These are phyloP conservation scores for Plectosphaerella plurivora DNA, from an alignment of 2,329 filamentous ascomycete genomes.

Conservation along the genomic window DNA sequence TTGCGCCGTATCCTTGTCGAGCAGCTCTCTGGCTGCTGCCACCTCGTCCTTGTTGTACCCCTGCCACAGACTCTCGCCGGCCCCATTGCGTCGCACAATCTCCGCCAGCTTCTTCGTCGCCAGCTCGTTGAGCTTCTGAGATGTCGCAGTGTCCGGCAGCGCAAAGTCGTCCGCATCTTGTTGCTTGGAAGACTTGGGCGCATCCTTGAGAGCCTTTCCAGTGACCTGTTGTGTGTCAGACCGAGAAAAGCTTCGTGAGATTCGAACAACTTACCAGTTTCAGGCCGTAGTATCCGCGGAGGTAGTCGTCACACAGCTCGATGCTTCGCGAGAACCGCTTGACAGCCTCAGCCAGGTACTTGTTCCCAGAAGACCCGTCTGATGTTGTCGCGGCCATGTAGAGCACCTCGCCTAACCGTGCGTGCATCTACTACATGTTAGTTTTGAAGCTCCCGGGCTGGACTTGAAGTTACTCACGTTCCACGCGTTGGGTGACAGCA, in stretches of 20 bases:
- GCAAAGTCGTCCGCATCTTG: conserved; percentile 44
- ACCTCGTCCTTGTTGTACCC: conserved; percentile 71
- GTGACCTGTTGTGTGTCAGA: conserved; percentile 37
- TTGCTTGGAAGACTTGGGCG: conserved; percentile 38
- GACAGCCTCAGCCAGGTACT: conserved; percentile 65
- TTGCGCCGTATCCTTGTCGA: conserved; percentile 47
- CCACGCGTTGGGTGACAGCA: conserved; percentile 89
- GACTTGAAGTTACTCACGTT: conserved; percentile 57
- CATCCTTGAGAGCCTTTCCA: conserved; percentile 41
- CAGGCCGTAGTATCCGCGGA: conserved; percentile 89
- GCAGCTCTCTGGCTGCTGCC: conserved; percentile 63
- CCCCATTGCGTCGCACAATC: conserved; percentile 62
- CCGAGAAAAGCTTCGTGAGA: not conserved
- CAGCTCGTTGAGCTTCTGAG: conserved; percentile 65
- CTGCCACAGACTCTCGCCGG: conserved; percentile 62
- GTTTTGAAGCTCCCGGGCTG: not conserved
- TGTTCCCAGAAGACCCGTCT: conserved; percentile 33
- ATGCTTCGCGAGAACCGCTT: conserved; percentile 86
- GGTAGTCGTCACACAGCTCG: conserved; percentile 88
- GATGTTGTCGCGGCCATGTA: conserved; percentile 60
- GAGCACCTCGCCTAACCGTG: conserved; percentile 76
- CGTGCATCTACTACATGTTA: conserved; percentile 65
- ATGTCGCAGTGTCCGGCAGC: conserved; percentile 51
- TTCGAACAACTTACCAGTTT: conserved; percentile 57
- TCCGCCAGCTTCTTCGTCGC: conserved; percentile 73